These are phyloP conservation scores for Eremothecium sinecaudum DNA, from an alignment of 1,139 yeast species.

Conservation along the genomic window DNA sequence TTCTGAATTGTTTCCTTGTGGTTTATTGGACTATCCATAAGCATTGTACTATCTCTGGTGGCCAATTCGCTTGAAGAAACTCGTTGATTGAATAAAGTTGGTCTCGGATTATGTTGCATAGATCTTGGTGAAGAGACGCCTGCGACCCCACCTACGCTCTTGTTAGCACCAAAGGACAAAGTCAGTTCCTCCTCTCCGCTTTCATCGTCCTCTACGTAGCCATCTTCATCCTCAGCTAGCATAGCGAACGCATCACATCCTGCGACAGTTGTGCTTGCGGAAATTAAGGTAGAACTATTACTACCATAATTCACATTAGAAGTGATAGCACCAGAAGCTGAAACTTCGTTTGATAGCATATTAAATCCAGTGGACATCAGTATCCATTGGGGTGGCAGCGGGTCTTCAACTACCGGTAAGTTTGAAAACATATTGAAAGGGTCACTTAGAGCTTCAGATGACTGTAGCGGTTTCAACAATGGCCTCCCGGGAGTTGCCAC, in stretches of 20 bases:
- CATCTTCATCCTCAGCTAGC: constrained; percentile 23
- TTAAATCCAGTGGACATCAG: constrained; percentile 3
- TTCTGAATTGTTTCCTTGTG: background rate
- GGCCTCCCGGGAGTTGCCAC: constrained; percentile 1
- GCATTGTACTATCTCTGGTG: background rate
- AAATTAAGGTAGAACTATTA: constrained; percentile 1
- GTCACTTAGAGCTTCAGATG: constrained; percentile 10
- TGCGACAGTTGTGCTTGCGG: constrained; percentile 13
- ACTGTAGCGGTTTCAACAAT: constrained; percentile 14
- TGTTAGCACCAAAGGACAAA: constrained; percentile 15
- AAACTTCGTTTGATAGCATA: constrained; percentile 1
- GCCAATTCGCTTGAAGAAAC: background rate
- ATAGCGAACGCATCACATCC: background rate
- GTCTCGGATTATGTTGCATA: constrained; percentile 8
- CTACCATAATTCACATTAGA: constrained; percentile 3
- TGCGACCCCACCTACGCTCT: constrained; percentile 11
- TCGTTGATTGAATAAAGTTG: constrained; percentile 2
- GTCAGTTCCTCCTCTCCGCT: constrained; percentile 33
- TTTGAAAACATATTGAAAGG: constrained; percentile 23
- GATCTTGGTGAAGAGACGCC: background rate
- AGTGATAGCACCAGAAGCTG: constrained; percentile 1
- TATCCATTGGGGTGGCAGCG: constrained; percentile 7
- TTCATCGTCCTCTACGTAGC: constrained; percentile 28
- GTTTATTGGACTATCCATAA: background rate
- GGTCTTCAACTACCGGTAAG: background rate